Base-by-base conservation (phyloP, 345 rosid genomes). In the Trapa bicornis region DNA sequence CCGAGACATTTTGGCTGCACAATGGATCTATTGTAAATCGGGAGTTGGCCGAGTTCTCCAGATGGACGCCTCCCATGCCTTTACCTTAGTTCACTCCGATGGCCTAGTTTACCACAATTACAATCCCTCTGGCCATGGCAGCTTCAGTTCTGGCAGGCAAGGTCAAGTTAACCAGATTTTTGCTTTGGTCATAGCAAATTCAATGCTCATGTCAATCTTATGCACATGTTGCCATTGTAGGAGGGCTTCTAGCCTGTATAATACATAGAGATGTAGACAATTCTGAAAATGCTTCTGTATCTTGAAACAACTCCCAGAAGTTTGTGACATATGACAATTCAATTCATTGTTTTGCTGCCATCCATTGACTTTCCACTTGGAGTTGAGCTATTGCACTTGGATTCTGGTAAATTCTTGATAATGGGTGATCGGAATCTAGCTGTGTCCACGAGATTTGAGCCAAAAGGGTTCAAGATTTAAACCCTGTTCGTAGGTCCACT, bases 1-100 rank as follows among this genome's bases (percentile, higher is more conserved):
- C 88, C 0, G 97, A 87, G 76, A 94, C 99, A 65, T 94, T 91
- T 80, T 94, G 99, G 99, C 81, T 94, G 78, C 99, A 89, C 76
- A 86, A 94, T 76, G 76, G 80, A 39, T 77, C 96, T 50, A 52
- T 83, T 62, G 89, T 91, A 61, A 87, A 87, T 64, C 79, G 89
- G 68, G 78, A 86, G 71, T 78, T 91, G 67, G 77, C 81, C 15
- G 86, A 82, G 76, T 94, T 91, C 78, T 77, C 86, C 50, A 72
- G 74, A 61, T 94, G 99, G 99, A 81, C 72, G 71, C 86, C 86
- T 68, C 96, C 97, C 47, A 71, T 89, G 82, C 85, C 83, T 74
- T 80, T 91, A 65, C 99, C 97, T 35, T 86, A 74, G 81, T 57
- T 64, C 42, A 35, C 37, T 29, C 63, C 35, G 38, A 58, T 58